phyloP scores from a whole-genome alignment of 2,329 filamentous ascomycete genomes.

The Paradendryphiella salina region DNA sequence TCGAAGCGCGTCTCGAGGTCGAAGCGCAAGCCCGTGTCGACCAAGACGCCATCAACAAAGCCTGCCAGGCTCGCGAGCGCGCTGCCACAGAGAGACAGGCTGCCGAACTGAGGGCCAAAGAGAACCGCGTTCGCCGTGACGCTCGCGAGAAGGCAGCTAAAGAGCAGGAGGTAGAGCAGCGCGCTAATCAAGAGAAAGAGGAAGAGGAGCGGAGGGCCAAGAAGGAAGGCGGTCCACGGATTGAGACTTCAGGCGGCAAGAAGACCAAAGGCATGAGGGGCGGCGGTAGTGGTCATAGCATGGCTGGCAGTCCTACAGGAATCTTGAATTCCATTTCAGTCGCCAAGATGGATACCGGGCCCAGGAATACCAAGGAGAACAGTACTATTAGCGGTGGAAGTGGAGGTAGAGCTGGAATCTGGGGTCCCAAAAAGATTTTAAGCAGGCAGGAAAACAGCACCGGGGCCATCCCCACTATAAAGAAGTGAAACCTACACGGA shows the following conservation, averaged over 20 bases:
- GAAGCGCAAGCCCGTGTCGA: slow-evolving; percentile 11
- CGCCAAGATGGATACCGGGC: slow-evolving; percentile 9
- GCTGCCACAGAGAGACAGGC: slow-evolving; percentile 14
- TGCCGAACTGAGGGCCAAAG: slow-evolving; percentile 18
- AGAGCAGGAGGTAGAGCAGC: slow-evolving; percentile 26
- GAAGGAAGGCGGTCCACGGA: slow-evolving; percentile 29
- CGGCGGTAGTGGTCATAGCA: not conserved
- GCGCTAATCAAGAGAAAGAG: slow-evolving; percentile 16
- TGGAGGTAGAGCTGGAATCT: slow-evolving; percentile 27
- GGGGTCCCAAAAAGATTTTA: slow-evolving; percentile 35
- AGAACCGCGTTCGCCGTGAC: slow-evolving; percentile 29
- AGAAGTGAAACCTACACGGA: not conserved
- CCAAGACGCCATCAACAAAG: slow-evolving; percentile 9
- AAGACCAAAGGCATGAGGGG: slow-evolving; percentile 21
- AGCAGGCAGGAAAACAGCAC: slow-evolving; percentile 24
- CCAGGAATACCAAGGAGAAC: slow-evolving; percentile 13
- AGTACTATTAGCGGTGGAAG: not conserved
- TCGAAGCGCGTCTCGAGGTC: slow-evolving; percentile 14
- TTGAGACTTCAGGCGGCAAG: slow-evolving; percentile 23
- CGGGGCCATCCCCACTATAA: not conserved
- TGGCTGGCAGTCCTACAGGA: not conserved
- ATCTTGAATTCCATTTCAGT: slow-evolving; percentile 5
- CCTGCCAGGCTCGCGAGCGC: slow-evolving; percentile 15
- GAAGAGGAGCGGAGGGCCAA: slow-evolving; percentile 18
- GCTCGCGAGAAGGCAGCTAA: slow-evolving; percentile 26